These are phyloP conservation scores for Microthyrium microscopicum DNA, from an alignment of 2,329 filamentous ascomycete genomes.

Conservation along the genomic window DNA sequence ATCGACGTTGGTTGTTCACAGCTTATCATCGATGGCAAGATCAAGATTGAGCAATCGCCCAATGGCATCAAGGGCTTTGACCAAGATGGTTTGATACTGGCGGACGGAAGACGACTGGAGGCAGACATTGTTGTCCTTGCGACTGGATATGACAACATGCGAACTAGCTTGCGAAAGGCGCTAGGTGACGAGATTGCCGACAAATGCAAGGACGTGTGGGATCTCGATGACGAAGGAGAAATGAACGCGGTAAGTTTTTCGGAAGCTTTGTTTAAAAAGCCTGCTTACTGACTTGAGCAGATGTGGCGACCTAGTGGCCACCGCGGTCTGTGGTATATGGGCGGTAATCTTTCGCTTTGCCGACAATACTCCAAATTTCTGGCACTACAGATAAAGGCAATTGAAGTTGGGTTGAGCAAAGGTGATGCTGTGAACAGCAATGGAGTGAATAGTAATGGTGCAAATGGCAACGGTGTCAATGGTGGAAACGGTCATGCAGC, in stretches of 20 bases:
- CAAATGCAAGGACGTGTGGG: slow-evolving; percentile 32
- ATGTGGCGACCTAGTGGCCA: slow-evolving; percentile 24
- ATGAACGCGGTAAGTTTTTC: slow-evolving; percentile 7
- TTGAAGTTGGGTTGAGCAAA: slow-evolving; percentile 22
- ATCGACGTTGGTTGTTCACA: slow-evolving; percentile 49
- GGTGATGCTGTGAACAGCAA: too few species aligned
- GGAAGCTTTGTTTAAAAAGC: not conserved
- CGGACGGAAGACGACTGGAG: slow-evolving; percentile 39
- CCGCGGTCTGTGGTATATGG: slow-evolving; percentile 24
- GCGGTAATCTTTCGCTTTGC: slow-evolving; percentile 20
- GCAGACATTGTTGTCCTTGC: slow-evolving; percentile 44
- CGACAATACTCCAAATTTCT: slow-evolving; percentile 21
- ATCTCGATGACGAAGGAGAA: slow-evolving; percentile 23
- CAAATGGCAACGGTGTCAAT: too few species aligned
- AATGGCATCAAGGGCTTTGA: slow-evolving; percentile 38
- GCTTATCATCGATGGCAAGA: slow-evolving; percentile 45
- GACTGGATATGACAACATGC: slow-evolving; percentile 49
- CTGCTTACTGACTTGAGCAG: slow-evolving; percentile 10
- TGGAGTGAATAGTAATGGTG: too few species aligned
- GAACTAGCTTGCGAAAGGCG: slow-evolving; percentile 41
- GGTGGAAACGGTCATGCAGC: too few species aligned
- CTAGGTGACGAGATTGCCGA: slow-evolving; percentile 46
- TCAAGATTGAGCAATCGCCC: slow-evolving; percentile 36
- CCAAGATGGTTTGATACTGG: slow-evolving; percentile 19
- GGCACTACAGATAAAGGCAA: slow-evolving; percentile 25